phyloP scores from a whole-genome alignment of 345 rosid species.

The rapeseed (Brassica napus) region DNA sequence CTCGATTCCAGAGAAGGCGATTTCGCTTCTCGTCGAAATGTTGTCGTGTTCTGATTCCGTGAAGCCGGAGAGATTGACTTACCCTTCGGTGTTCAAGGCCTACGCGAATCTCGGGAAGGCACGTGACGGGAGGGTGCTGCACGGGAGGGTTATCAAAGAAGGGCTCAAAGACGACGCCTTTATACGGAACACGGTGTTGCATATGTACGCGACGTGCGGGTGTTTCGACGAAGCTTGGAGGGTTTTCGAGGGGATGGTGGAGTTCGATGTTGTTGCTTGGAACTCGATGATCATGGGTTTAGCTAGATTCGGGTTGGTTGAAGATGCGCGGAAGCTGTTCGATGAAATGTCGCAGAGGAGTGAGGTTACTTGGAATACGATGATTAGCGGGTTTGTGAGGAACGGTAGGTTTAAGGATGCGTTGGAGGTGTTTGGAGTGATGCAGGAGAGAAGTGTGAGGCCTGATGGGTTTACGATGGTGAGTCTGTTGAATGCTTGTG shows the following conservation, averaged over 20 bases:
- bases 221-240: constrained; percentile 56
- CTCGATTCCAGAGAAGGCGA: constrained; percentile 53
- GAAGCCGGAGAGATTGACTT: constrained; percentile 67
- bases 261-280: constrained; percentile 65
- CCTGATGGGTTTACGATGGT: constrained; percentile 74
- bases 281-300: constrained; percentile 71
- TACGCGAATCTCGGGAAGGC: constrained; percentile 56
- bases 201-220: constrained; percentile 67
- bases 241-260: constrained; percentile 42
- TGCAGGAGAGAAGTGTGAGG: constrained; percentile 48
- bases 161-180: constrained; percentile 68
- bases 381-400: constrained; percentile 74
- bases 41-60: constrained; percentile 37
- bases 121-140: constrained; percentile 61
- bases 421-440: constrained; percentile 53
- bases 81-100: constrained; percentile 83
- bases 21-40: constrained; percentile 61
- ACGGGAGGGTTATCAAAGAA: constrained; percentile 62
- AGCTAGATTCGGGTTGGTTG: constrained; percentile 56
- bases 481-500: constrained; percentile 72
- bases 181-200: constrained; percentile 53
- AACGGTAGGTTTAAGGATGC: constrained; percentile 56
- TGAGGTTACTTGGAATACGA: constrained; percentile 68
- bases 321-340: constrained; percentile 56
- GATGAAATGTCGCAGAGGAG: constrained; percentile 52